Percentiles rank a stretch among this genome's conserved stretches.
Conservation (phyloP, 1,139 yeast genomes). For the Lodderomyces elongisporus region DNA sequence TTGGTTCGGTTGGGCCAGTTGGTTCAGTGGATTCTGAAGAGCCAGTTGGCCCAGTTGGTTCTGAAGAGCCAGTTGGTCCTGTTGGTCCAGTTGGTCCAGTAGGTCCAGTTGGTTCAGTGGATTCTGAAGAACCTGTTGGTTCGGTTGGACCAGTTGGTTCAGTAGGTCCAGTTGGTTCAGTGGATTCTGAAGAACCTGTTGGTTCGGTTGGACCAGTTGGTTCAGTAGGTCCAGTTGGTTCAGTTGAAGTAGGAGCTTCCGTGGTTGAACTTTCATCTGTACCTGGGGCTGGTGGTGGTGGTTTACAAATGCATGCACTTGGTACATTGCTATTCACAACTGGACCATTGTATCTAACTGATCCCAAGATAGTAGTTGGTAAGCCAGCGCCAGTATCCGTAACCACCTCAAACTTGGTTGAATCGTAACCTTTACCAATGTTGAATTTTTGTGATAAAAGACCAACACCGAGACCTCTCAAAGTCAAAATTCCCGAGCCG, state of each 20-base stretch:
- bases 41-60: too few species aligned
- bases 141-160: too few species aligned
- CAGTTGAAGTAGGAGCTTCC: too few species aligned
- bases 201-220: too few species aligned
- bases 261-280: slow-evolving; percentile 4
- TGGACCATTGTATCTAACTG: slow-evolving; percentile 17
- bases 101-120: too few species aligned
- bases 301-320: slow-evolving; percentile 14
- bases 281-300: slow-evolving; percentile 14
- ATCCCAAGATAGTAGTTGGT: slow-evolving; percentile 9
- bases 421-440: slow-evolving; percentile 23
- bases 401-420: slow-evolving; percentile 12
- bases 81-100: too few species aligned
- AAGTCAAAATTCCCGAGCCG: slow-evolving; percentile 20
- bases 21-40: too few species aligned
- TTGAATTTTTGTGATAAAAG: slow-evolving; percentile 14
- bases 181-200: too few species aligned
- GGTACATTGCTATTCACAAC: slow-evolving; percentile 14
- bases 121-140: too few species aligned
- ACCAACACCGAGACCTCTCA: slow-evolving; percentile 9
- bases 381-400: slow-evolving; percentile 15
- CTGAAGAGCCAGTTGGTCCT: too few species aligned
- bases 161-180: neutral
- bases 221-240: neutral
- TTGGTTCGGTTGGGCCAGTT: too few species aligned